Conservation (phyloP, 352 stramenopile genomes). For the Sclerospora graminicola region DNA sequence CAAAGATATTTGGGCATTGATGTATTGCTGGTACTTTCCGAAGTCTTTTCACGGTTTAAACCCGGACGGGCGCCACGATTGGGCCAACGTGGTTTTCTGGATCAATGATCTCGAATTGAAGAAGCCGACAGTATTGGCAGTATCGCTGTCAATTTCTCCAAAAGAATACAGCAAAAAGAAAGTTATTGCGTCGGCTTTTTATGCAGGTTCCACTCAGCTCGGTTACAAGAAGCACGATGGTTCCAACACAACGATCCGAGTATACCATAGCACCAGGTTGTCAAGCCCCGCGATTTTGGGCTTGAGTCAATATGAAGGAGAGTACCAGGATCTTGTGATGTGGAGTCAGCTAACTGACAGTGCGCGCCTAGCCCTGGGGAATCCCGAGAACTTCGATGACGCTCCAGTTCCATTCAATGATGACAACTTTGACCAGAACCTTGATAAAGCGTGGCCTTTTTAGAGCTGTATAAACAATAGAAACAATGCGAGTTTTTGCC, state of each 20-base stretch:
- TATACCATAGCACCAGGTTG: not conserved
- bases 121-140: not conserved
- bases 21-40: conserved; percentile 8
- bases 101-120: not conserved
- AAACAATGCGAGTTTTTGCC: too few relatives aligned
- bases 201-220: not conserved
- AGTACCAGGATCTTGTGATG: conserved; percentile 2
- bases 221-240: not conserved
- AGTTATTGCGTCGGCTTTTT: not conserved
- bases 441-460: not conserved
- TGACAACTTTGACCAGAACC: not conserved
- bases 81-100: conserved; percentile 1
- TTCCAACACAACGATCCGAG: not conserved
- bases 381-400: not conserved
- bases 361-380: not conserved
- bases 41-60: not conserved
- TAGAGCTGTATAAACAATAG: too few relatives aligned
- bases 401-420: not conserved
- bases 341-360: not conserved
- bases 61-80: not conserved
- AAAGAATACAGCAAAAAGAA: not conserved
- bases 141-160: not conserved
- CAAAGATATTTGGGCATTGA: not conserved
- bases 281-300: not conserved
- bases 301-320: not conserved